These are phyloP conservation scores for Salix caprea DNA, from an alignment of 345 rosid genomes.

Conservation along the genomic window DNA sequence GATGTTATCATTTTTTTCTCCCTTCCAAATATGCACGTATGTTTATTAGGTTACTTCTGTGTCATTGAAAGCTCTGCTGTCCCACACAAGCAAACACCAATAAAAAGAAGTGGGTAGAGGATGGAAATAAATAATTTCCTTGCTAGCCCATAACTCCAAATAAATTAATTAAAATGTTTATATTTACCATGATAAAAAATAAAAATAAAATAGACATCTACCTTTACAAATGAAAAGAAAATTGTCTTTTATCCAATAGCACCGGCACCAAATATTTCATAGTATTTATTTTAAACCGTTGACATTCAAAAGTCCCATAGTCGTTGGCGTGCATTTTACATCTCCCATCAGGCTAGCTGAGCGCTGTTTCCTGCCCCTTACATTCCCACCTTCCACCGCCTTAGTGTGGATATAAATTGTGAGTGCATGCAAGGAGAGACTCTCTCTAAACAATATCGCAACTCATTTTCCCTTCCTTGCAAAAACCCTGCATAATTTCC, in stretches of 20 bases:
- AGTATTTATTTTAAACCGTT: constrained; percentile 23
- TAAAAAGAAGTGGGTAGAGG: neutral
- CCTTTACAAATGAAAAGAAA: neutral
- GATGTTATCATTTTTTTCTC: neutral
- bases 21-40: neutral
- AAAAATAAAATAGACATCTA: too few species aligned
- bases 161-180: too few species aligned
- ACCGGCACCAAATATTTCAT: constrained; percentile 25
- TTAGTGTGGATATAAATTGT: neutral
- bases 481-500: constrained; percentile 21
- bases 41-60: neutral
- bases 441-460: neutral
- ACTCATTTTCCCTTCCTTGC: neutral
- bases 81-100: neutral
- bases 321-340: constrained; percentile 42
- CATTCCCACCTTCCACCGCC: constrained; percentile 15
- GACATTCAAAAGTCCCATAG: constrained; percentile 22
- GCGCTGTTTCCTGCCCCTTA: constrained; percentile 6
- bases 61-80: neutral
- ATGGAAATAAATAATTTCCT: too few species aligned
- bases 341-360: neutral
- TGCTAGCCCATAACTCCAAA: neutral
- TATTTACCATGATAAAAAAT: too few species aligned
- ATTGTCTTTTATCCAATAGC: neutral
- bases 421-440: neutral